phyloP scores from a whole-genome alignment of 2,329 filamentous ascomycete species.

The Penicillium olsonii region DNA sequence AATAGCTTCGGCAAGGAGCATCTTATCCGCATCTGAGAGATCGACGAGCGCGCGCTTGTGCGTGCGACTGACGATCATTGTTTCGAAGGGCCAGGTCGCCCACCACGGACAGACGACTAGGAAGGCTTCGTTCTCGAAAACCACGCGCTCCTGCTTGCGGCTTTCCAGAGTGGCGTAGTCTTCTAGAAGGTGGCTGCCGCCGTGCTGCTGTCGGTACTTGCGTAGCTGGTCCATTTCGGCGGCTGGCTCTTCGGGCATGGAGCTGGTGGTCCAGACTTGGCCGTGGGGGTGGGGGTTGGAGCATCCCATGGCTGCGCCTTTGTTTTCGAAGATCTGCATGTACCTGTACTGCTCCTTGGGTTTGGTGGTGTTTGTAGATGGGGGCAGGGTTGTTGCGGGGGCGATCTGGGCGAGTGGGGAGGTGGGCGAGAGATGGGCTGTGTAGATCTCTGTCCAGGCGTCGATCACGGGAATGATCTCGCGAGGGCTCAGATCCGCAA shows the following conservation, averaged over 20 bases:
- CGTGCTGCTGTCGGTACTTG: conserved; percentile 73
- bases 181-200: conserved; percentile 72
- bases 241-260: conserved; percentile 82
- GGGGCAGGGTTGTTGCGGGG: conserved; percentile 48
- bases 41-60: conserved; percentile 86
- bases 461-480: conserved; percentile 82
- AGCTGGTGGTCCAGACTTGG: conserved; percentile 93
- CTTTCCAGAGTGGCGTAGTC: conserved; percentile 86
- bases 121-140: conserved; percentile 85
- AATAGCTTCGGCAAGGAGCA: conserved; percentile 77
- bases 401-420: conserved; percentile 62
- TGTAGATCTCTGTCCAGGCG: conserved; percentile 91
- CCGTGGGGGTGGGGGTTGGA: conserved; percentile 98
- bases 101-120: conserved; percentile 94
- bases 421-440: conserved; percentile 71
- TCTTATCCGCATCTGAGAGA: conserved; percentile 69
- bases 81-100: conserved; percentile 96
- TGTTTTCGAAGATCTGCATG: conserved; percentile 99
- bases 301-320: conserved; percentile 96
- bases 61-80: conserved; percentile 80
- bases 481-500: conserved; percentile 78
- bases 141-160: conserved; percentile 77
- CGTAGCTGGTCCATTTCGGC: conserved; percentile 76
- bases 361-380: conserved; percentile 47
- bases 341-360: conserved; percentile 82